Conservation (phyloP, 2,329 filamentous ascomycete species). For the Ceratocystis alfenasii region DNA sequence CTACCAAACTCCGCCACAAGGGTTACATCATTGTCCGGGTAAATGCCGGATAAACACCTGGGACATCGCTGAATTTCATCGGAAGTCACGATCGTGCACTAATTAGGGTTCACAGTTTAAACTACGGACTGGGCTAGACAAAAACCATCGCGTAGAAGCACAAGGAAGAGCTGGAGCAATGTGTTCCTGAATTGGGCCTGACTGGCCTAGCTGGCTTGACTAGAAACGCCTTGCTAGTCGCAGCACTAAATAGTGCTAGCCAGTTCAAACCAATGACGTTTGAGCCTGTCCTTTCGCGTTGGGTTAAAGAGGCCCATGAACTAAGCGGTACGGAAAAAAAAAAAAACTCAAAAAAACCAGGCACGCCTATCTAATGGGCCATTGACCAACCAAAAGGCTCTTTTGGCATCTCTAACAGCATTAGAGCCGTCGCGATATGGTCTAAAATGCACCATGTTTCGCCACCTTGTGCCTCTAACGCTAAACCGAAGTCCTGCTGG, state of each 20-base stretch:
- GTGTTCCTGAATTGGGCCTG: neutral
- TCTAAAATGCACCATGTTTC: neutral
- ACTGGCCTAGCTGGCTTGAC: neutral
- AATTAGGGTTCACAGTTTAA: neutral
- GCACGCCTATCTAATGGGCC: neutral
- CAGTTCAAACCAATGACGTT: neutral
- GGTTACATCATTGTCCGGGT: neutral
- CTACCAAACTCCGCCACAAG: neutral
- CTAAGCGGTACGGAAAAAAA: too few relatives aligned
- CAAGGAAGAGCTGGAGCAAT: neutral
- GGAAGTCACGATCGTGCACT: neutral
- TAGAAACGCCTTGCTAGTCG: neutral
- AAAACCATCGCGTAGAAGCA: too few relatives aligned
- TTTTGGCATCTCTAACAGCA: conserved; percentile 6
- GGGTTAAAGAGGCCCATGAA: neutral
- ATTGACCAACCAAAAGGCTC: neutral
- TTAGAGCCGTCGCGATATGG: neutral
- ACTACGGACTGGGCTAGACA: neutral
- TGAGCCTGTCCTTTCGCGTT: neutral
- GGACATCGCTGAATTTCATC: neutral
- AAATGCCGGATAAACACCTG: neutral
- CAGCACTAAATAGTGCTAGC: neutral
- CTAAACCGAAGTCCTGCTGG: neutral
- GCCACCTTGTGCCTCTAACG: conserved; percentile 7
- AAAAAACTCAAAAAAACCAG: neutral